Evolutionary conservation across 306 rosid genomes (phyloP).

Genomic region (Lithocarpus polystachyus): DNA sequence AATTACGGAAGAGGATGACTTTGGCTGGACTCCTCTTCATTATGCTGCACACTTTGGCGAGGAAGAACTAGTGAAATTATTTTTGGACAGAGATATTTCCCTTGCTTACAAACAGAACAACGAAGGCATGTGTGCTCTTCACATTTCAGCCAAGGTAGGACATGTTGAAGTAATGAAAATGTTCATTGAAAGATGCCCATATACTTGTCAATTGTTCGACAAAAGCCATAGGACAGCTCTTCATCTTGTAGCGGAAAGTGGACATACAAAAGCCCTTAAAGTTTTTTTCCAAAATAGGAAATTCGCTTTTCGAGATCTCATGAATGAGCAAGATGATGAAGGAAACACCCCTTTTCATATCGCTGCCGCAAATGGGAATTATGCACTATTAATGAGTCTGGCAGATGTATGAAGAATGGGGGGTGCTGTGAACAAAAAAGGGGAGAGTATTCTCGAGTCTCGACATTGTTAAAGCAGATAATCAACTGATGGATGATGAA

Average conservation of each 20-base stretch:
- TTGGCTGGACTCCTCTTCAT: background rate
- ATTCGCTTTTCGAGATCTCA: background rate
- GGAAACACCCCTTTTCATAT: background rate
- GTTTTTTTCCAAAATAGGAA: background rate
- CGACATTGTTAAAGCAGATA: background rate
- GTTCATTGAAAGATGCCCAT: background rate
- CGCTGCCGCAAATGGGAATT: background rate
- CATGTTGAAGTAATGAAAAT: background rate
- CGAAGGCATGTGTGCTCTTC: slow-evolving; percentile 11
- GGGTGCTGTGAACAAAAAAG: background rate
- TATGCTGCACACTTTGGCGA: background rate
- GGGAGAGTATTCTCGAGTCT: background rate
- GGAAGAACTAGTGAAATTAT: background rate
- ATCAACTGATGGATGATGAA: too few species aligned
- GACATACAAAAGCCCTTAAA: background rate
- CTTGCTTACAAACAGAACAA: background rate
- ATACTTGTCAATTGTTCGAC: background rate
- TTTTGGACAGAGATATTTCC: background rate
- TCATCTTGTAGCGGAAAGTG: background rate
- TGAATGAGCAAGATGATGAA: background rate
- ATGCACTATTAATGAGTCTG: background rate
- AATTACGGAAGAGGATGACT: background rate
- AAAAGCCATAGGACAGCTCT: background rate
- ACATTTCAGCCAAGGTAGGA: background rate
- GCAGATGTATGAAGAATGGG: background rate